Evolutionary conservation across 176 grass and related monocot genomes (phyloP).

Genomic region (Canna indica): DNA sequence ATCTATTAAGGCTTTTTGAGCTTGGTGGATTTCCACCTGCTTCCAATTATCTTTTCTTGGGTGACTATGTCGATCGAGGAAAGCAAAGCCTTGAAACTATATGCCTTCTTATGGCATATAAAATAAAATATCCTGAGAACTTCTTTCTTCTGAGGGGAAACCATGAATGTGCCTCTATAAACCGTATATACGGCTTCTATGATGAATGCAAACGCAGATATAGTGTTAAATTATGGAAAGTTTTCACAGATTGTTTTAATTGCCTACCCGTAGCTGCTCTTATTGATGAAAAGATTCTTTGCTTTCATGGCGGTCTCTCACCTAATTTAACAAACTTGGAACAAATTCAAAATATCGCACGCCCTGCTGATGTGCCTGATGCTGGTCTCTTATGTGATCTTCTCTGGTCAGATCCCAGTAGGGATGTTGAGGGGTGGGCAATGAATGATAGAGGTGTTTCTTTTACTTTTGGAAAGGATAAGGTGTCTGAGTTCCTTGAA

Average conservation of each 20-base stretch:
- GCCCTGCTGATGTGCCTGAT: constrained; percentile 58
- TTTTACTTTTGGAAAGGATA: constrained; percentile 58
- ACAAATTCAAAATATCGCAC: constrained; percentile 48
- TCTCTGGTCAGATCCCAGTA: constrained; percentile 67
- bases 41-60: constrained; percentile 70
- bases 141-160: constrained; percentile 72
- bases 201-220: constrained; percentile 75
- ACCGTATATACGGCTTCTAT: constrained; percentile 68
- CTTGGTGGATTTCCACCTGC: constrained; percentile 58
- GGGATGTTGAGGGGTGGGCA: constrained; percentile 50
- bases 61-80: constrained; percentile 70
- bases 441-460: constrained; percentile 78
- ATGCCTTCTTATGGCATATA: constrained; percentile 75
- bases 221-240: constrained; percentile 68
- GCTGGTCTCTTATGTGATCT: constrained; percentile 66
- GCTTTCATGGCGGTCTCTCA: constrained; percentile 71
- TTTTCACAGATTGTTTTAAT: constrained; percentile 70
- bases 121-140: constrained; percentile 70
- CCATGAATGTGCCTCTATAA: constrained; percentile 73
- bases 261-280: constrained; percentile 58
- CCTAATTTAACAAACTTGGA: constrained; percentile 61
- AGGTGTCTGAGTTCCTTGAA: constrained; percentile 59
- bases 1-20: constrained; percentile 69
- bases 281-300: constrained; percentile 70
- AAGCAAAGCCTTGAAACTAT: constrained; percentile 82